Conservation (phyloP, 202 grass and related monocot species). For the Cymbopogon flexuosus region DNA sequence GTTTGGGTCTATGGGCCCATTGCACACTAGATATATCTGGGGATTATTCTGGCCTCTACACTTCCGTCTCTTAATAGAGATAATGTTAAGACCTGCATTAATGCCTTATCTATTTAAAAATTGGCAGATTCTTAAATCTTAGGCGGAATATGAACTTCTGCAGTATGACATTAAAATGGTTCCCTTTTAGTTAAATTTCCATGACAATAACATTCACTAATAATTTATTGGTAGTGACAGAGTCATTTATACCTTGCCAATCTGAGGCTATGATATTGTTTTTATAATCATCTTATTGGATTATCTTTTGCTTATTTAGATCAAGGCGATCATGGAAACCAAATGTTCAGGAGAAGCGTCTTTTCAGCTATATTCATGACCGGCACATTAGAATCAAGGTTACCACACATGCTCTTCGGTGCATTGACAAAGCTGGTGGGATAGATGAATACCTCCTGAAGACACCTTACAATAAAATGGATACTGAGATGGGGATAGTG, state of each 20-base stretch:
- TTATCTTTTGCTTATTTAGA: slow-evolving; percentile 40
- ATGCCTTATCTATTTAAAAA: slow-evolving; percentile 9
- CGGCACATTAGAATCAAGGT: slow-evolving; percentile 80
- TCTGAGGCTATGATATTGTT: not conserved
- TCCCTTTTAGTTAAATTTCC: not conserved
- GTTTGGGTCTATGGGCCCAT: not conserved
- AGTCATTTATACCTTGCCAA: not conserved
- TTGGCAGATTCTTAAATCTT: not conserved
- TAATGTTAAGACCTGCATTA: not conserved
- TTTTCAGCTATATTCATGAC: slow-evolving; percentile 96
- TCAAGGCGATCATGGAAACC: slow-evolving; percentile 87
- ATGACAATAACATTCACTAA: not conserved
- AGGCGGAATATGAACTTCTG: not conserved
- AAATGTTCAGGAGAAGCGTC: slow-evolving; percentile 93
- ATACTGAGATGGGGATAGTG: slow-evolving; percentile 69
- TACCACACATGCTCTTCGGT: slow-evolving; percentile 86
- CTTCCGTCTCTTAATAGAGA: not conserved
- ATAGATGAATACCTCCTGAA: slow-evolving; percentile 97
- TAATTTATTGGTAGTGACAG: not conserved
- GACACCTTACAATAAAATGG: slow-evolving; percentile 85
- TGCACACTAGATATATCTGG: not conserved
- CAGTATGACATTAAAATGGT: not conserved
- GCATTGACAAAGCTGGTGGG: slow-evolving; percentile 95
- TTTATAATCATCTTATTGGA: not conserved
- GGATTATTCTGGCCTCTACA: not conserved